phyloP scores from a whole-genome alignment of 1,284 basidiomycete species.

The Puccinia coronata region DNA sequence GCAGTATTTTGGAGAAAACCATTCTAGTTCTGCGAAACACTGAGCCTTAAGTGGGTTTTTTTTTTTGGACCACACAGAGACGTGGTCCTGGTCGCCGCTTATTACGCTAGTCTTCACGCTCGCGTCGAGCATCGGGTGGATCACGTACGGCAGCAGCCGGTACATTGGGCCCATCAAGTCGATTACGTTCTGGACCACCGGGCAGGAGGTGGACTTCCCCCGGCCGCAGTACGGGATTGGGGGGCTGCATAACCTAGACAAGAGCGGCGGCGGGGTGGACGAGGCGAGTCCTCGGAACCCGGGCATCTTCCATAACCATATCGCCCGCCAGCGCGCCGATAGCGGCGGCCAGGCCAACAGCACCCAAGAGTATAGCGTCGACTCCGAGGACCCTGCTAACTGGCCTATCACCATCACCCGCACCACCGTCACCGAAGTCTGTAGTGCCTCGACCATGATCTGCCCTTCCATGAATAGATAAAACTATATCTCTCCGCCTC shows the following conservation, averaged over 20 bases:
- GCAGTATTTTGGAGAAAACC: neutral
- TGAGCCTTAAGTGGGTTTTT: no score
- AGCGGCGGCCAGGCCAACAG: neutral
- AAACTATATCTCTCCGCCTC: neutral
- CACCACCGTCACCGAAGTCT: conserved; percentile 29
- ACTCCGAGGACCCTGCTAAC: neutral
- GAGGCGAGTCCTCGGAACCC: neutral
- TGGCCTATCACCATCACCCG: conserved; percentile 39
- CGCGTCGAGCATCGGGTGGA: conserved; percentile 27
- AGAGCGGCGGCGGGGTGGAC: neutral
- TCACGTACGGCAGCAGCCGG: conserved; percentile 30
- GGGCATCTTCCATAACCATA: neutral
- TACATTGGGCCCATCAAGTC: conserved; percentile 47
- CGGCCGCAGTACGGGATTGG: neutral
- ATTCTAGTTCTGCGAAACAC: no score
- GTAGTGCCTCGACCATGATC: conserved; percentile 7
- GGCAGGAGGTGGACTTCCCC: conserved; percentile 43
- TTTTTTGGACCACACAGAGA: neutral
- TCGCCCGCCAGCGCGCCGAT: neutral
- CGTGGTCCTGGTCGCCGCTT: conserved; percentile 44
- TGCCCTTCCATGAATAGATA: neutral
- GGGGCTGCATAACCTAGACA: neutral
- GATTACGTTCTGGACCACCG: conserved; percentile 47
- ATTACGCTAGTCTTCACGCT: conserved; percentile 19
- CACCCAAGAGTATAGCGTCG: neutral